Conservation (phyloP, 2,329 filamentous ascomycete genomes). For the Diaporthe velutina region DNA sequence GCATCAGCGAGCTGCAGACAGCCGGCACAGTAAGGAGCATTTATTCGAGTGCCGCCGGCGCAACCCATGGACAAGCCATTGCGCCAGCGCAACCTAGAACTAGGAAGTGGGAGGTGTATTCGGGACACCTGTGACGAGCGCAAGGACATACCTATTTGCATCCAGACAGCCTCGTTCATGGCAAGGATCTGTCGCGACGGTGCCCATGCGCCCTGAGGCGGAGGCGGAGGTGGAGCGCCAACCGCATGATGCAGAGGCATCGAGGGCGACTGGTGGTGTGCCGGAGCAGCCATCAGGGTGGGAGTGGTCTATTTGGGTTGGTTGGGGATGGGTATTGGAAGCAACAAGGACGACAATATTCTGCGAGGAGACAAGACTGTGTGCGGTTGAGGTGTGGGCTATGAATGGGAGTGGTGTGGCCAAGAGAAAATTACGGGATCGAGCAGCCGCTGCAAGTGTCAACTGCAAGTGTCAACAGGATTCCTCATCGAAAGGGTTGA, state of each 20-base stretch:
- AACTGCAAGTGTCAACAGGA: constrained; percentile 17
- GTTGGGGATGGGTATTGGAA: constrained; percentile 17
- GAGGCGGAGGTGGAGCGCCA: constrained; percentile 72
- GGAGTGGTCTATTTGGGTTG: constrained; percentile 21
- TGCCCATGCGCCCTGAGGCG: constrained; percentile 68
- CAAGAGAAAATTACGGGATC: constrained; percentile 13
- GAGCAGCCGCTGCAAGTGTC: constrained; percentile 18
- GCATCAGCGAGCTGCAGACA: constrained; percentile 48
- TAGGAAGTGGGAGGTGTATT: neutral
- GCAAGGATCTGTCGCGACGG: constrained; percentile 81
- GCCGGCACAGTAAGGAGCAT: constrained; percentile 36
- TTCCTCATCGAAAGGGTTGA: constrained; percentile 32
- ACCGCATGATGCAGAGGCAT: constrained; percentile 71
- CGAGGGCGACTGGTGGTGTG: constrained; percentile 81
- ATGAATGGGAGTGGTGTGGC: neutral
- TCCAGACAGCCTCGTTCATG: constrained; percentile 91
- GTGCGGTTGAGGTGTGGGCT: neutral
- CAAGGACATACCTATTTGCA: constrained; percentile 83
- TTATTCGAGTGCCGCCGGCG: neutral
- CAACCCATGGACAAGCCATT: neutral
- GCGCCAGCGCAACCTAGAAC: neutral
- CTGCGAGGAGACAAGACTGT: neutral
- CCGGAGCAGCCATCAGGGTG: constrained; percentile 74
- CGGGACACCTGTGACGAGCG: constrained; percentile 28
- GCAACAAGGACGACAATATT: constrained; percentile 2